Conservation (phyloP, 306 rosid genomes). For the Castanea sativa region DNA sequence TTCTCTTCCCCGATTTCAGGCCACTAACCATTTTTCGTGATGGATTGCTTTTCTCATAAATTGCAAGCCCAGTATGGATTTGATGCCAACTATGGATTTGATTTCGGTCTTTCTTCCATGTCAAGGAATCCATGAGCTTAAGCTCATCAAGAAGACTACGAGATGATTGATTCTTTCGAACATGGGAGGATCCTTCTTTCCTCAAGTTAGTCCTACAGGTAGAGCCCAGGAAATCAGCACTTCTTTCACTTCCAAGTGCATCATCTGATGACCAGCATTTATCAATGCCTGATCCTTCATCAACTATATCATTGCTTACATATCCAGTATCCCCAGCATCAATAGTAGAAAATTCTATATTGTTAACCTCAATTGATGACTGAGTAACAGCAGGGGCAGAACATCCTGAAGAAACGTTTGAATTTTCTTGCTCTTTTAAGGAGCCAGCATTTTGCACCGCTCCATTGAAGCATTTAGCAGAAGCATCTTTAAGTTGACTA, state of each 20-base stretch:
- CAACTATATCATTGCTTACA: slow-evolving; percentile 38
- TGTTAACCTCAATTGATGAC: slow-evolving; percentile 41
- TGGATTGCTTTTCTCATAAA: slow-evolving; percentile 21
- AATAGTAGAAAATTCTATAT: slow-evolving; percentile 37
- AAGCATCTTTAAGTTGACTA: slow-evolving; percentile 26
- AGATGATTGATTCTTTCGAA: slow-evolving; percentile 41
- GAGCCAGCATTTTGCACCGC: slow-evolving; percentile 17
- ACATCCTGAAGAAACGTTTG: slow-evolving; percentile 54
- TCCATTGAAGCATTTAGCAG: slow-evolving; percentile 28
- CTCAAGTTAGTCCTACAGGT: slow-evolving; percentile 30
- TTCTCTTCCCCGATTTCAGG: slow-evolving; percentile 34
- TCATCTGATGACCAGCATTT: slow-evolving; percentile 50
- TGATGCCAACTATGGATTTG: slow-evolving; percentile 30
- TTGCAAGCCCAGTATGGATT: slow-evolving; percentile 20
- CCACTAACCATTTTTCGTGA: slow-evolving; percentile 29
- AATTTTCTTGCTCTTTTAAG: slow-evolving; percentile 45
- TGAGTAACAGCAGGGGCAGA: slow-evolving; percentile 54
- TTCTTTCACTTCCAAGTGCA: slow-evolving; percentile 49
- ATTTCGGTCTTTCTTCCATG: slow-evolving; percentile 48
- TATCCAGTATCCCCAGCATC: slow-evolving; percentile 38
- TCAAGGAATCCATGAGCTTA: slow-evolving; percentile 53
- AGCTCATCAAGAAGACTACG: slow-evolving; percentile 54
- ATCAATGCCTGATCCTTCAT: slow-evolving; percentile 60
- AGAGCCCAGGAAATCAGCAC: slow-evolving; percentile 33
- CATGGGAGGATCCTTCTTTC: slow-evolving; percentile 23